Evolutionary conservation across 75 land plant genomes (phyloP).

Genomic region (Pseudotsuga menziesii): DNA sequence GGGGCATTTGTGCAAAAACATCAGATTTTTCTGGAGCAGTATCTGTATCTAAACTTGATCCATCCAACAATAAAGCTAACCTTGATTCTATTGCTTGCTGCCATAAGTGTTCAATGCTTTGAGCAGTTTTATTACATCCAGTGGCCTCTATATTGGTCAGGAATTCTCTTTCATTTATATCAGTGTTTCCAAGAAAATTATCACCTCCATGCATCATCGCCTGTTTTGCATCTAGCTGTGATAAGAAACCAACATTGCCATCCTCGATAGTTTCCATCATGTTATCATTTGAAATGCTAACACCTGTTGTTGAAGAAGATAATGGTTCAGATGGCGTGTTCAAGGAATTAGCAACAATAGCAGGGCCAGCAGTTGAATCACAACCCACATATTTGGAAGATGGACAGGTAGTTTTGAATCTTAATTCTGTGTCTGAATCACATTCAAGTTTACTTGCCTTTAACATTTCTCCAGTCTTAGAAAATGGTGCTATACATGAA

Average conservation of each 20-base stretch:
- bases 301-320: not conserved
- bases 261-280: not conserved
- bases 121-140: not conserved
- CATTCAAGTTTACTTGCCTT: not conserved
- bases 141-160: not conserved
- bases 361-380: not conserved
- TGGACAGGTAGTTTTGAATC: not conserved
- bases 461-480: not conserved
- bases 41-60: not conserved
- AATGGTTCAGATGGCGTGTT: not conserved
- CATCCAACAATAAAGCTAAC: conserved; percentile 5
- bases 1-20: not conserved
- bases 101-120: not conserved
- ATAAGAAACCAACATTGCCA: not conserved
- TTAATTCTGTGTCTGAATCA: not conserved
- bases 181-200: not conserved
- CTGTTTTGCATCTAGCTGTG: not conserved
- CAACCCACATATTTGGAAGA: not conserved
- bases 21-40: too few relatives aligned
- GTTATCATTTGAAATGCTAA: not conserved
- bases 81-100: conserved; percentile 4
- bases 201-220: not conserved
- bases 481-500: too few relatives aligned
- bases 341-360: not conserved
- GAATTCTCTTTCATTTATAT: not conserved